Base-by-base conservation (phyloP, 306 rosid genomes). In the Lathyrus sativus region DNA sequence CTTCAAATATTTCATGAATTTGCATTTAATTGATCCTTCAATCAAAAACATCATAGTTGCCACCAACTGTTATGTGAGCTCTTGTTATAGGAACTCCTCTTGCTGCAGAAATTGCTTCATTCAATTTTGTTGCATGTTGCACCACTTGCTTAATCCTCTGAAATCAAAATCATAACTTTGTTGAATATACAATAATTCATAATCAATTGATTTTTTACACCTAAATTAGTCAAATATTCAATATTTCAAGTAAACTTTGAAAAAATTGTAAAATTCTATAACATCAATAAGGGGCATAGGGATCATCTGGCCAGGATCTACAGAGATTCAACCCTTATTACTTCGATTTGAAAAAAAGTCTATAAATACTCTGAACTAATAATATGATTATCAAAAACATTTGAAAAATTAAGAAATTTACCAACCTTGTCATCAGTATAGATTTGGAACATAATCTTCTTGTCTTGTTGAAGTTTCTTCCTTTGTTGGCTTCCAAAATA, bases 111-210 rank as follows among this genome's bases (percentile, higher is more conserved):
- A 82, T 77, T 53, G 91, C 89, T 53, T 84, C 96, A 59, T 91
- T 89, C 70, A 84, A 60, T 71, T 77, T 85, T 68, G 80, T 75
- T 3, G 96, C 83, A 22, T 62, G 95, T 42, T 83, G 80, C 10
- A 80, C 87, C 78, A 77, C 96, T 57, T 81, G 81, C 80, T 81
- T 80, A n/a, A 87, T 79, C 64, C 86, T 79, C 97, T 91, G 91
- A 77, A 83, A 67, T 51, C 70, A 67, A 54, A 67, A 65, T 9
- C 65, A 48, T 48, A n/a, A 8, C 2, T 71, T 26, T 63, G 38
- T 26, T 70, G 62, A 73, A 17, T 44, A 39, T 62, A 37, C 14
- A 58, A 65, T 12, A 18, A 22, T 55, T 65, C 60, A 64, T 24
- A 60, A 31, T 18, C 18, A 1, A 31, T 33, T 65, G 0, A 61